Conservation (phyloP, 805 yeast genomes). For the Monosporozyma yasuniensis region DNA sequence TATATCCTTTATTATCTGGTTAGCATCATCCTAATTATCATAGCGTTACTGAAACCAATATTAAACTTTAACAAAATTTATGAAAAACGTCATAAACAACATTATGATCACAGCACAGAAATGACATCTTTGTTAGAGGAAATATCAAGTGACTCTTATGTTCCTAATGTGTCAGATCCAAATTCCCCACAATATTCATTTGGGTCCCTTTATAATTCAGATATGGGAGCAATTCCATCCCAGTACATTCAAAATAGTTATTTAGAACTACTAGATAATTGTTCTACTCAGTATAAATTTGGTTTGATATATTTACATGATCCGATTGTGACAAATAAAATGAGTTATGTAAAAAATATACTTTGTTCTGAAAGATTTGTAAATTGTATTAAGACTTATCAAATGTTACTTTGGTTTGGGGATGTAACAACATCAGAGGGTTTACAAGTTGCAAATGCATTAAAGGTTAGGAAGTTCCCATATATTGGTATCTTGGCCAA, state of each 20-base stretch:
- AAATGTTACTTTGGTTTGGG: slow-evolving; percentile 79
- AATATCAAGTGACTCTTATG: slow-evolving; percentile 9
- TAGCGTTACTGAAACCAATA: slow-evolving; percentile 15
- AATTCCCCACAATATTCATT: slow-evolving; percentile 12
- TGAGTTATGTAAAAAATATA: slow-evolving; percentile 44
- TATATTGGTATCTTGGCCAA: slow-evolving; percentile 68
- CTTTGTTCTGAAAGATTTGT: slow-evolving; percentile 45
- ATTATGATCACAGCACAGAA: slow-evolving; percentile 10
- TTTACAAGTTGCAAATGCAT: slow-evolving; percentile 67
- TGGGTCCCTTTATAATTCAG: slow-evolving; percentile 22
- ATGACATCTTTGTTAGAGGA: slow-evolving; percentile 11
- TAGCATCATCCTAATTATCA: background rate
- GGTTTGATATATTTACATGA: slow-evolving; percentile 66
- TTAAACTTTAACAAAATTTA: slow-evolving; percentile 18
- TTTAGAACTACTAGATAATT: slow-evolving; percentile 63
- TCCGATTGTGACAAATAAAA: slow-evolving; percentile 56
- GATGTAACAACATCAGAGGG: slow-evolving; percentile 75
- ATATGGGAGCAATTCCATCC: slow-evolving; percentile 14
- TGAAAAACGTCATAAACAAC: slow-evolving; percentile 10
- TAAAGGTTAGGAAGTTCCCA: slow-evolving; percentile 70
- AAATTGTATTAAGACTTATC: slow-evolving; percentile 38
- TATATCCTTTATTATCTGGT: slow-evolving; percentile 4
- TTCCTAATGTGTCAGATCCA: background rate
- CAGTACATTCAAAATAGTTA: slow-evolving; percentile 55
- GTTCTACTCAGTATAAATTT: slow-evolving; percentile 64